Evolutionary conservation across 1,139 yeast genomes (phyloP).

Genomic region (Hanseniaspora sp.): DNA sequence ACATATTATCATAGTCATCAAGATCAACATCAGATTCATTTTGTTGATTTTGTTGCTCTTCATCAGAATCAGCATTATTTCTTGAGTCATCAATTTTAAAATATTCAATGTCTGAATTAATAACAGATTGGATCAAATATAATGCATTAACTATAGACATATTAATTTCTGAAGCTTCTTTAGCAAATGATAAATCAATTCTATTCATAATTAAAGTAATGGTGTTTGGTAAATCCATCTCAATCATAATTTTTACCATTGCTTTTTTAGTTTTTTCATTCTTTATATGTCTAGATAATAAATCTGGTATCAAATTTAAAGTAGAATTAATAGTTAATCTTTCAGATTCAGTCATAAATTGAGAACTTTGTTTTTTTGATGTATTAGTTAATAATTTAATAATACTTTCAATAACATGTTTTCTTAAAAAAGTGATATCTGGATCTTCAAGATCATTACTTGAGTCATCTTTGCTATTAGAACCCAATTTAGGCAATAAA

Average conservation of each 20-base stretch:
- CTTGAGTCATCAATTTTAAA: constrained; percentile 41
- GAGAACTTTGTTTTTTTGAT: background rate
- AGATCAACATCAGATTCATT: constrained; percentile 7
- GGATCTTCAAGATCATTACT: constrained; percentile 35
- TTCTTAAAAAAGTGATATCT: constrained; percentile 61
- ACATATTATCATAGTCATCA: constrained; percentile 64
- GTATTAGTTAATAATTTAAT: constrained; percentile 31
- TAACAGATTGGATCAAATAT: background rate
- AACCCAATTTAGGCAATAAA: constrained; percentile 33
- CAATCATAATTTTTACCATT: constrained; percentile 53
- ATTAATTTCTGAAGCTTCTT: constrained; percentile 7
- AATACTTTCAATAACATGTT: constrained; percentile 62
- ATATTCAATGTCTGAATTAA: background rate
- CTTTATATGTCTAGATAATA: constrained; percentile 43
- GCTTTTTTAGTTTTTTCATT: background rate
- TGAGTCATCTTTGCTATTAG: constrained; percentile 31
- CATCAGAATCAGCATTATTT: constrained; percentile 50
- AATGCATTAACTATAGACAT: background rate
- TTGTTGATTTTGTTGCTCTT: constrained; percentile 32
- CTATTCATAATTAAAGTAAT: constrained; percentile 50
- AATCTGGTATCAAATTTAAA: constrained; percentile 32
- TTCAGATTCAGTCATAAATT: constrained; percentile 31
- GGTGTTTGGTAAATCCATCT: constrained; percentile 49
- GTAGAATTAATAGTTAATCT: constrained; percentile 36
- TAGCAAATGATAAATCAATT: constrained; percentile 20